These are phyloP conservation scores for Huntiella moniliformis DNA, from an alignment of 2,329 filamentous ascomycete species.

Conservation along the genomic window DNA sequence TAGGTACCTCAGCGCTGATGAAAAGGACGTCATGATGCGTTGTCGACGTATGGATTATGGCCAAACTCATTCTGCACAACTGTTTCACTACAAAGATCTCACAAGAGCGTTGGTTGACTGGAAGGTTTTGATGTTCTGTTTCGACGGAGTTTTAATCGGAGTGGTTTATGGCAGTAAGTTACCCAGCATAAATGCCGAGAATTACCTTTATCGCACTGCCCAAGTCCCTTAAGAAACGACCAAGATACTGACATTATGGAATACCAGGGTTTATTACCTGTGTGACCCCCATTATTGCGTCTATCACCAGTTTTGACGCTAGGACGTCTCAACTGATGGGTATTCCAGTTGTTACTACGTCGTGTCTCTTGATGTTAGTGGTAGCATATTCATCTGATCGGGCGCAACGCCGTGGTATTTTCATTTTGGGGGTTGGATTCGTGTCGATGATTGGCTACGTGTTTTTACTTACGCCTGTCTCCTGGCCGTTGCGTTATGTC, in stretches of 20 bases:
- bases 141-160: neutral
- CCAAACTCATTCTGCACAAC: neutral
- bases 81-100: neutral
- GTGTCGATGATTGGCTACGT: neutral
- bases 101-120: neutral
- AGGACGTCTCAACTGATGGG: neutral
- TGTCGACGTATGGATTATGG: neutral
- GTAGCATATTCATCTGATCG: neutral
- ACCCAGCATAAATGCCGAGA: no score
- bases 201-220: neutral
- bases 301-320: no score
- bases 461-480: neutral
- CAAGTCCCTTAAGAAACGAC: neutral
- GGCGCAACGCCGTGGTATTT: neutral
- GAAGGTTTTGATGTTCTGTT: constrained; percentile 3
- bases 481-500: neutral
- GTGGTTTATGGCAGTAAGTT: constrained; percentile 1
- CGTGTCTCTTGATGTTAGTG: neutral
- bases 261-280: neutral
- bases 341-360: neutral
- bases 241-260: no score
- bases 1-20: neutral
- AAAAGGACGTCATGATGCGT: neutral
- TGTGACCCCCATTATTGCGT: no score
- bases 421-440: neutral